phyloP scores from a whole-genome alignment of 208 protist genomes.

The Phytomonas francai region DNA sequence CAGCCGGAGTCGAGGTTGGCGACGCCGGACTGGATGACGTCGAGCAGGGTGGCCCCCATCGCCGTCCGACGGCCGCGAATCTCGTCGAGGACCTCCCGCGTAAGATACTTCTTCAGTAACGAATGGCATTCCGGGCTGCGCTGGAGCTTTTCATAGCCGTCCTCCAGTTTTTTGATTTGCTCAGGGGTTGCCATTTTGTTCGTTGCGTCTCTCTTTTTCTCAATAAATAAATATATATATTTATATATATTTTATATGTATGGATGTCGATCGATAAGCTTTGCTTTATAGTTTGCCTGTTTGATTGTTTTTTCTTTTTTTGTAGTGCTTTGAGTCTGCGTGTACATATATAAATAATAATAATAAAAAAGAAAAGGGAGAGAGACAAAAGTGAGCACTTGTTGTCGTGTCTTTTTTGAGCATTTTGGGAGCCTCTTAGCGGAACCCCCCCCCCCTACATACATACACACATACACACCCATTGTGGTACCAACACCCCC shows the following conservation, averaged over 20 bases:
- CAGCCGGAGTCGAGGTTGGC: constrained; percentile 39
- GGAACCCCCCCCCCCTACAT: too few species aligned
- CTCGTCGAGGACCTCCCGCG: constrained; percentile 32
- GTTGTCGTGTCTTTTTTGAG: too few species aligned
- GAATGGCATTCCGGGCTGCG: constrained; percentile 26
- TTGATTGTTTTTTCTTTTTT: constrained; percentile 8
- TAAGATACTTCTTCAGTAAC: constrained; percentile 47
- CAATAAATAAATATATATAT: background rate
- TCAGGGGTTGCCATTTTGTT: background rate
- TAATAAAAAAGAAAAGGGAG: background rate
- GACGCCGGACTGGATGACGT: constrained; percentile 53
- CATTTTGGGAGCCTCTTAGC: too few species aligned
- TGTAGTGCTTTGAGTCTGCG: background rate
- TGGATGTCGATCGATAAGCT: background rate
- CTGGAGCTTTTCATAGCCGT: constrained; percentile 17
- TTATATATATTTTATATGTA: background rate
- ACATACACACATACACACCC: too few species aligned
- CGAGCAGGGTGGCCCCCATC: constrained; percentile 40
- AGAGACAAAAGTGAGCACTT: background rate
- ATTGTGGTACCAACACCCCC: too few species aligned
- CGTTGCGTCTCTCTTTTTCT: background rate
- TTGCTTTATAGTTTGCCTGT: constrained; percentile 4
- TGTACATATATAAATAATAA: constrained; percentile 4
- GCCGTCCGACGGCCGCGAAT: constrained; percentile 27
- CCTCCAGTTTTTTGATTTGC: constrained; percentile 11